Evolutionary conservation across 805 yeast genomes (phyloP), one percentile per base, ranked within the genome.

Genomic region (Nakazawaea wickerhamii): DNA sequence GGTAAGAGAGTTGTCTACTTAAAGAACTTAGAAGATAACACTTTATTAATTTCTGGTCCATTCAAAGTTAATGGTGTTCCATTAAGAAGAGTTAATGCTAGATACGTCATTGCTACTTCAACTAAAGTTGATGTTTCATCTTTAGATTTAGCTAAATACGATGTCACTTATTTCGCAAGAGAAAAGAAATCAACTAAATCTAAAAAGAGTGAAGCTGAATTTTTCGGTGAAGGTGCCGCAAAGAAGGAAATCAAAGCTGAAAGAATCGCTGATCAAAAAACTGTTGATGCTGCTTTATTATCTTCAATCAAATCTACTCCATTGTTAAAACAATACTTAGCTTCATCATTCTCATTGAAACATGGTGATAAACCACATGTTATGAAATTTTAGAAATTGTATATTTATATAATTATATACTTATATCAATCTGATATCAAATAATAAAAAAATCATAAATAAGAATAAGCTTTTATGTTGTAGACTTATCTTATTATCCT

Each of bases 41-140:
- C 97, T 55, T 77, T 91, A 63, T 84, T 91, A 67, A 96, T 91
- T 53, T 75, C 96, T 50, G 99, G 99, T 70, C 99, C 99, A 64
- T 93, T 91, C 95, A 91, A 93, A 82, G 87, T 91, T 64, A 91
- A 91, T 77, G 99, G 99, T 79, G 99, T 91, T 59, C 98, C 99
- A 70, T 80, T 91, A 71, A 89, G 98, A 84, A 87, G 97, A 81
- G 98, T 91, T 60, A 93, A 91, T 72, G 83, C 97, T 61, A 87
- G 96, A 73, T 93, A 91, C 76, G 99, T 93, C 60, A 91, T 91
- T 75, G 98, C 97, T 64, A 91, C 99, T 66, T 88, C 96, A 58
- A 93, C 99, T 73, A 73, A 78, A 70, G 85, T 93, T 63, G 71
- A 79, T 55, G 83, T 91, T 57, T 76, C 79, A 46, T 71, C 81